Conservation (phyloP, 768 basidiomycete genomes). For the Thelephora ganbajun region DNA sequence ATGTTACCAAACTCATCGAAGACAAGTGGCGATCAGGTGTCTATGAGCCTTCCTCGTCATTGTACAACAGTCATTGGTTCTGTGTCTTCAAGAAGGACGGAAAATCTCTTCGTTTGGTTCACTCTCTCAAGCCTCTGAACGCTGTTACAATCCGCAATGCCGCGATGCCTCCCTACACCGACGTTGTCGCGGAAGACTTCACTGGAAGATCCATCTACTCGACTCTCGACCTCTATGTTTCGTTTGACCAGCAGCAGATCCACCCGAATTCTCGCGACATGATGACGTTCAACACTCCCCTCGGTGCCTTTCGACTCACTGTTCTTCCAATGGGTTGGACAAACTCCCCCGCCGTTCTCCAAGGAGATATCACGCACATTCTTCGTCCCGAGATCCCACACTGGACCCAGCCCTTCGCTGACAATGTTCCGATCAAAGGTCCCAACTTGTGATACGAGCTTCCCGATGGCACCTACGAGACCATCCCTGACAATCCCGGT, state of each 20-base stretch:
- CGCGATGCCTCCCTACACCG: too few relatives aligned
- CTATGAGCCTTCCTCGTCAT: too few relatives aligned
- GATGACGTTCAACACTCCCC: background rate
- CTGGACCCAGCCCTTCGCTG: constrained; percentile 7
- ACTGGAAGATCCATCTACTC: too few relatives aligned
- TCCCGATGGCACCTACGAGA: constrained; percentile 8
- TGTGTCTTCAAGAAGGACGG: too few relatives aligned
- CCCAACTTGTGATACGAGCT: constrained; percentile 5
- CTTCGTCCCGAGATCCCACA: constrained; percentile 3
- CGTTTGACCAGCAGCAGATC: background rate
- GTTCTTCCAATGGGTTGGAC: constrained; percentile 10
- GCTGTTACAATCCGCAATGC: too few relatives aligned
- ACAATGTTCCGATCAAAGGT: constrained; percentile 10
- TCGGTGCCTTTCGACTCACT: background rate
- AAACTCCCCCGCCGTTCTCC: constrained; percentile 9
- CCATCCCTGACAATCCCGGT: constrained; percentile 13
- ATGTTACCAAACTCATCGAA: too few relatives aligned
- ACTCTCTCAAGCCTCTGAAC: too few relatives aligned
- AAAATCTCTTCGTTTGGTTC: too few relatives aligned
- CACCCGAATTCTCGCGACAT: background rate
- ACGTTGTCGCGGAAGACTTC: background rate
- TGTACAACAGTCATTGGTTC: too few relatives aligned
- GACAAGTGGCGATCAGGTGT: too few relatives aligned
- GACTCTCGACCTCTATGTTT: too few relatives aligned
- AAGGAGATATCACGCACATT: too few relatives aligned